A percentile compares a stretch with the other conserved stretches of the same genome.
phyloP scores from a whole-genome alignment of 2,329 filamentous ascomycete genomes.

The Neocatenulostroma microsporum region DNA sequence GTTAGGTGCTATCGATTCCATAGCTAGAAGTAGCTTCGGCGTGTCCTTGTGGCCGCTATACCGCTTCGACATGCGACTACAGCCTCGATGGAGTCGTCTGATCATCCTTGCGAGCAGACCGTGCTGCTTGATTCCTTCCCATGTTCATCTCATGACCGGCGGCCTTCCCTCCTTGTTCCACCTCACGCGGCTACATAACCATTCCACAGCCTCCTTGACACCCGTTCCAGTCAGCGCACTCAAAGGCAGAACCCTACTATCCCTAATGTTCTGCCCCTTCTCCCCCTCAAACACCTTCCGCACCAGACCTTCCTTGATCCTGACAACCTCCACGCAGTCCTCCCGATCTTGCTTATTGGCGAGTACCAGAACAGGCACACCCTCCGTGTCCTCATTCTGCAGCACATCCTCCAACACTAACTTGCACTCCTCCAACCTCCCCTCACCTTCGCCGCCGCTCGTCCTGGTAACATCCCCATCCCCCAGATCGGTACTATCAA shows the following conservation, averaged over 20 bases:
- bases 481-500: slow-evolving; percentile 89
- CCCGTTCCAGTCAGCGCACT: slow-evolving; percentile 79
- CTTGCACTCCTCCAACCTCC: slow-evolving; percentile 78
- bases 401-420: slow-evolving; percentile 85
- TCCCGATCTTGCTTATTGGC: slow-evolving; percentile 98
- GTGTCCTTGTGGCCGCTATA: too few relatives aligned
- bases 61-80: too few relatives aligned
- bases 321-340: slow-evolving; percentile 93
- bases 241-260: slow-evolving; percentile 83
- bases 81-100: too few relatives aligned
- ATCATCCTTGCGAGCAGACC: too few relatives aligned
- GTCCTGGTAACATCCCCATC: slow-evolving; percentile 70
- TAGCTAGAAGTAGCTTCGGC: too few relatives aligned
- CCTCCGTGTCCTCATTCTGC: slow-evolving; percentile 77
- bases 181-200: slow-evolving; percentile 82
- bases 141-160: slow-evolving; percentile 87
- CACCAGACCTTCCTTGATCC: slow-evolving; percentile 94
- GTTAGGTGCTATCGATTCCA: too few relatives aligned
- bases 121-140: too few relatives aligned
- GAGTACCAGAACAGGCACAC: slow-evolving; percentile 82
- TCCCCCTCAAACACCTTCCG: slow-evolving; percentile 94
- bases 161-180: slow-evolving; percentile 95
- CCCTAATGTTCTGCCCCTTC: slow-evolving; percentile 74
- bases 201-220: slow-evolving; percentile 92
- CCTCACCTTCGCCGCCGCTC: slow-evolving; percentile 34